Base-by-base conservation (phyloP, 352 stramenopile species). In the Globisporangium paddicum region DNA sequence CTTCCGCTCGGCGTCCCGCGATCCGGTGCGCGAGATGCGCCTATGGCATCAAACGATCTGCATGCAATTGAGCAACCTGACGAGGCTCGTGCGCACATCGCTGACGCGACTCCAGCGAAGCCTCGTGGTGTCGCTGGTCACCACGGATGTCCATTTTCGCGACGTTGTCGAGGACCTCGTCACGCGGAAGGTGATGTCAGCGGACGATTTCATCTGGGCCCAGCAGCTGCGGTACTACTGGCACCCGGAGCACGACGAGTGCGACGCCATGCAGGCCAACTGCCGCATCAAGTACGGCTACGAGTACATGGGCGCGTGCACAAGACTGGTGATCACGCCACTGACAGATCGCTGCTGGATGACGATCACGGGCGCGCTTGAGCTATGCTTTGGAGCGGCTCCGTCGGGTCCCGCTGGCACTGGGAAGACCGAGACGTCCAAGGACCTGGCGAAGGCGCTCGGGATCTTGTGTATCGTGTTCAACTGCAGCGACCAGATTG, bases 401-500 rank as follows among this genome's bases (percentile, higher is more conserved):
- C 91, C 90, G 7, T 94, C 90, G 5, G 91, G 90, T 19, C 88
- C 91, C 11, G 88, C 90, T 10, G 91, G 90, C 19, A 97, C 90
- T 3, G 83, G 91, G 3, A 98, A 98, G 64, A 98, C 93, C 0
- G 94, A 98, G 69, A 98, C 93, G 1, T 97, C 88, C 0, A 97
- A 98, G 65, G 94, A 98, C 67, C 68, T 98, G 16, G 93, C 89
- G 10, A 90, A 95, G 61, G 89, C 82, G 1, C 72, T 98, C 1
- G 93, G 88, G 1, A 94, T 97, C 28, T 78, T 95, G 0, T 98
- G 90, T 58, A 97, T 98, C 58, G 94, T 98, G 18, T 97, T 98
- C 64, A 98, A 98, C 64, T 98, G 95, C 73, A 97, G 85, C 30
- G 94, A 98, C 59, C 91, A 98, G 71, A 98, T 98, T 73, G 97